These are phyloP conservation scores for Globisporangium spiculum DNA, from an alignment of 352 stramenopile species.

Conservation along the genomic window DNA sequence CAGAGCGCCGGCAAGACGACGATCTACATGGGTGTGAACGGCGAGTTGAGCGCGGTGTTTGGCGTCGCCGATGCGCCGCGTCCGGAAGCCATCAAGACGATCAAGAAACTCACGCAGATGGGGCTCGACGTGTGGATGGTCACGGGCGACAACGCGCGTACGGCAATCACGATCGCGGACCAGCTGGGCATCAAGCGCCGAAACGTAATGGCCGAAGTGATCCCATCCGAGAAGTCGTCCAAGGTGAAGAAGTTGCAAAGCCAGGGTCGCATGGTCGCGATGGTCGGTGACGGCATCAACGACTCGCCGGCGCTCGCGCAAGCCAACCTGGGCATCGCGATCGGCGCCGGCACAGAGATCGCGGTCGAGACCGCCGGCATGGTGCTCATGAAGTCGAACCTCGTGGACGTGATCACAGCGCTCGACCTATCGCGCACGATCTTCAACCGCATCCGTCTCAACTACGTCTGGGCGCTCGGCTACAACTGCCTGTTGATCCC, in stretches of 20 bases:
- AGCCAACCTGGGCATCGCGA: constrained; percentile 96
- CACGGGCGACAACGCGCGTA: constrained; percentile 98
- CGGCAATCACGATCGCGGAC: constrained; percentile 91
- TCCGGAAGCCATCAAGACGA: constrained; percentile 86
- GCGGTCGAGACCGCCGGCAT: constrained; percentile 97
- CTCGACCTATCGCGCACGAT: constrained; percentile 96
- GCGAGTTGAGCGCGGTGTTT: constrained; percentile 73
- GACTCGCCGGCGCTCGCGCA: constrained; percentile 97
- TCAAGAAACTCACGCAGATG: constrained; percentile 90
- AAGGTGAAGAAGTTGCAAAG: constrained; percentile 92
- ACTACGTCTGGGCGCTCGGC: constrained; percentile 97
- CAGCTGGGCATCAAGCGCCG: constrained; percentile 91
- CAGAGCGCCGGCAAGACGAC: constrained; percentile 93
- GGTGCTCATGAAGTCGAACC: constrained; percentile 87
- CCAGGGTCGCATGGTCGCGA: constrained; percentile 88
- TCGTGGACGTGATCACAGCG: constrained; percentile 94
- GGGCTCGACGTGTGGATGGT: constrained; percentile 97
- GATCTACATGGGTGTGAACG: constrained; percentile 92
- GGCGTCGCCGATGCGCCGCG: constrained; percentile 87
- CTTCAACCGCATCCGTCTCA: constrained; percentile 95
- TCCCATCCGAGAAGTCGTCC: constrained; percentile 94
- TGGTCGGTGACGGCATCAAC: constrained; percentile 99
- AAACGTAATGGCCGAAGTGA: constrained; percentile 94
- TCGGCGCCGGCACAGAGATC: constrained; percentile 95
- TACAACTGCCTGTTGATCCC: constrained; percentile 99